These are phyloP conservation scores for Ustilago curta DNA, from an alignment of 1,284 basidiomycete genomes.

Conservation along the genomic window DNA sequence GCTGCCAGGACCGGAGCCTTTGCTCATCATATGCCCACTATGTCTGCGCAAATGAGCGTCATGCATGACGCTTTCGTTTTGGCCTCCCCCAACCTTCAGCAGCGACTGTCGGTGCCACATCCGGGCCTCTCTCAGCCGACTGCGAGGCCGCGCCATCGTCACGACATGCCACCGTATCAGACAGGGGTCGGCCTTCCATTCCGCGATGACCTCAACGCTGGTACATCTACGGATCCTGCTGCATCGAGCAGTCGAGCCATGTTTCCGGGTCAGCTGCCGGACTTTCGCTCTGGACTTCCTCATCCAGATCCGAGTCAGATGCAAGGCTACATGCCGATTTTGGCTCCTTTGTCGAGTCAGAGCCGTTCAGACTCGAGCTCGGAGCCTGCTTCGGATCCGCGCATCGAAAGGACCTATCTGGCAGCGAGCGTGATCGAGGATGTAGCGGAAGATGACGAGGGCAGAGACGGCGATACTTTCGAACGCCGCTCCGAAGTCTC, in stretches of 20 bases:
- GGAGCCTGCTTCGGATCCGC: background rate
- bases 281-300: background rate
- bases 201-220: background rate
- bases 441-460: background rate
- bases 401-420: background rate
- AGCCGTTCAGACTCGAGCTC: background rate
- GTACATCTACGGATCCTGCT: background rate
- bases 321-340: background rate
- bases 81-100: background rate
- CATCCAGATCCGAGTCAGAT: conserved; percentile 12
- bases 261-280: background rate
- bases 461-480: background rate
- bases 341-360: conserved; percentile 2
- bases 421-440: conserved; percentile 12
- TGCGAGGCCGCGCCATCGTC: background rate
- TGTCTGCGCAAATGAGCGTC: background rate
- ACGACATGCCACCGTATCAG: background rate
- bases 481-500: background rate
- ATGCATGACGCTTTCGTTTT: background rate
- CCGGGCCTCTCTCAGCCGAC: background rate
- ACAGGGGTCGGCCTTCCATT: background rate
- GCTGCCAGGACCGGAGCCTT: conserved; percentile 5
- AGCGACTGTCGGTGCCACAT: background rate
- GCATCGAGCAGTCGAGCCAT: background rate
- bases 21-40: background rate